Evolutionary conservation across 225 moss, liverwort and hornwort genomes (phyloP).

Genomic region (Bryum argenteum): DNA sequence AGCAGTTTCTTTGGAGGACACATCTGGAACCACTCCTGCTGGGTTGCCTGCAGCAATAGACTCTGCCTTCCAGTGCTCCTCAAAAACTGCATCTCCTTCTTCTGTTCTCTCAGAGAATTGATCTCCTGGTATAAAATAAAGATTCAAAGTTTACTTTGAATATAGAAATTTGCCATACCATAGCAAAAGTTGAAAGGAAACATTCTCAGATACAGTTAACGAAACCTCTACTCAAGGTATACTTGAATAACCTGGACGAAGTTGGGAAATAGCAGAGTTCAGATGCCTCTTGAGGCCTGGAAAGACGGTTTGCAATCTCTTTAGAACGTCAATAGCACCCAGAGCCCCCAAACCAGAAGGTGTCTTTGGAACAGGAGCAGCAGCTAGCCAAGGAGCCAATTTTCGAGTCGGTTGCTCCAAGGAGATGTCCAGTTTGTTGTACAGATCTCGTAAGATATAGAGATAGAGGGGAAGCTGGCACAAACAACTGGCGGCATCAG

Average conservation of each 20-base stretch:
- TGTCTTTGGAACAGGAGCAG: slow-evolving; percentile 53
- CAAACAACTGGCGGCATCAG: slow-evolving; percentile 29
- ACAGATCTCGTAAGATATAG: slow-evolving; percentile 73
- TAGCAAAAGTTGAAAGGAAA: slow-evolving; percentile 11
- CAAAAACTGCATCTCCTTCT: slow-evolving; percentile 41
- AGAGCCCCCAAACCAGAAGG: slow-evolving; percentile 71
- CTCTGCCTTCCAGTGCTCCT: slow-evolving; percentile 64
- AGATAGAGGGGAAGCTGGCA: slow-evolving; percentile 74
- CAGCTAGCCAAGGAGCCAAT: slow-evolving; percentile 77
- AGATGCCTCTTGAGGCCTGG: slow-evolving; percentile 75
- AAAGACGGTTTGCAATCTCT: slow-evolving; percentile 64
- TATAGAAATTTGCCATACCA: slow-evolving; percentile 4
- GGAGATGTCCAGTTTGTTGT: slow-evolving; percentile 67
- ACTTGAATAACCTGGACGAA: slow-evolving; percentile 58
- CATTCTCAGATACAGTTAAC: neutral
- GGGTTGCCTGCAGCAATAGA: slow-evolving; percentile 73
- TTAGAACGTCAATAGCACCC: slow-evolving; percentile 59
- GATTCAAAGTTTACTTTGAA: slow-evolving; percentile 10
- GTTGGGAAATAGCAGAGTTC: slow-evolving; percentile 61
- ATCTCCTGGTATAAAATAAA: slow-evolving; percentile 36
- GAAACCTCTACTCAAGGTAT: neutral
- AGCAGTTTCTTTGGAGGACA: slow-evolving; percentile 57
- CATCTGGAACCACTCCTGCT: slow-evolving; percentile 39
- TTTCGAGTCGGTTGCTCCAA: slow-evolving; percentile 67
- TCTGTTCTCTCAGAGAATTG: slow-evolving; percentile 40